Evolutionary conservation across 73 alveolate species (phyloP).

Genomic region (Tetrahymena elliotti): DNA sequence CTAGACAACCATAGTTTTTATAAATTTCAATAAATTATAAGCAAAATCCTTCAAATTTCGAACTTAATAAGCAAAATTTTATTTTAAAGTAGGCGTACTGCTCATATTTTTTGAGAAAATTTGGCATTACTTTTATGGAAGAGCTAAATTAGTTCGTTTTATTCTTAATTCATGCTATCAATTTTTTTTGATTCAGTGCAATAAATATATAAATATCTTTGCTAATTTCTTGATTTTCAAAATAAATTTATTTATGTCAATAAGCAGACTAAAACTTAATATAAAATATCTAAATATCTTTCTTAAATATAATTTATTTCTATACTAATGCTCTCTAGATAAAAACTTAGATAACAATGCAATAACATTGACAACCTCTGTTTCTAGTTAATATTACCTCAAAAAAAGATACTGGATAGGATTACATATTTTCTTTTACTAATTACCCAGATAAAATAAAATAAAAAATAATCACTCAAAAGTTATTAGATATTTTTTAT

Average conservation of each 20-base stretch:
- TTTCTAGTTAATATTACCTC: background rate
- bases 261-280: background rate
- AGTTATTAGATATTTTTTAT: background rate
- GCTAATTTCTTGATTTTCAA: background rate
- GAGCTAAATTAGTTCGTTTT: background rate
- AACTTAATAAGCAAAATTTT: no score
- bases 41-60: background rate
- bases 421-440: background rate
- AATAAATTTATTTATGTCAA: background rate
- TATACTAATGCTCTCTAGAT: background rate
- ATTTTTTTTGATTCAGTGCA: background rate
- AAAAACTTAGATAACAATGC: no score
- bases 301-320: background rate
- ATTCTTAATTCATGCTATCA: background rate
- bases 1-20: background rate
- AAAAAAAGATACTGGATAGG: background rate
- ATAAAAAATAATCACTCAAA: background rate
- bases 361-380: no score
- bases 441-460: background rate
- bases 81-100: background rate
- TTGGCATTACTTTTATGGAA: background rate
- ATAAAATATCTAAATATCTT: no score
- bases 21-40: background rate
- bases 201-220: background rate
- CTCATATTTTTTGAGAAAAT: no score